Conservation (phyloP, 345 rosid genomes). For the Cardiospermum halicacabum region DNA sequence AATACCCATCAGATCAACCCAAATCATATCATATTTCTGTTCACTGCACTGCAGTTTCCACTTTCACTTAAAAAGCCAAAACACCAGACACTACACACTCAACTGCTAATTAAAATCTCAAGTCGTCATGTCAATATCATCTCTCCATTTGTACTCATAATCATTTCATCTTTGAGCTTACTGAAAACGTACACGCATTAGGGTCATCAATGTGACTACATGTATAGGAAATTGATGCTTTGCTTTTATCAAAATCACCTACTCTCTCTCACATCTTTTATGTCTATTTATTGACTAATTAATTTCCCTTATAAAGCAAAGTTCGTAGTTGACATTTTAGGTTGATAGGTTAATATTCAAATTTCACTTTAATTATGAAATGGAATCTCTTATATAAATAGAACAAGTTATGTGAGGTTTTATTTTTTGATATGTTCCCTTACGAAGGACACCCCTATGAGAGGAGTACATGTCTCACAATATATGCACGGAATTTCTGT, state of each 20-base stretch:
- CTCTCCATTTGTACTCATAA: background rate
- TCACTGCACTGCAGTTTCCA: background rate
- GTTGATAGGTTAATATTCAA: no score
- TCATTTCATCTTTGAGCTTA: background rate
- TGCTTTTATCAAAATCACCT: background rate
- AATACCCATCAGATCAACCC: background rate
- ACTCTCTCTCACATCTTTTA: background rate
- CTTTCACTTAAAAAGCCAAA: background rate
- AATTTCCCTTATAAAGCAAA: no score
- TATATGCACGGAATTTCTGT: no score
- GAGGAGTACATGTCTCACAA: background rate
- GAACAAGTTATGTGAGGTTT: background rate
- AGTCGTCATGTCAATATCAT: constrained; percentile 10
- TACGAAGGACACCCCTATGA: constrained; percentile 19
- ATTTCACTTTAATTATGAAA: no score
- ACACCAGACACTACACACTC: background rate
- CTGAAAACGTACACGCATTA: constrained; percentile 10
- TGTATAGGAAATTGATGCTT: background rate
- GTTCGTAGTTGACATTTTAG: no score
- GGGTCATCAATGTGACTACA: no score
- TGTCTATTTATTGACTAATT: background rate
- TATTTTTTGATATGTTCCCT: constrained; percentile 14
- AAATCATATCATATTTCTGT: background rate
- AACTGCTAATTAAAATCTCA: background rate
- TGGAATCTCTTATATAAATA: no score